Percentiles rank a stretch among this genome's conserved stretches.
Conservation (phyloP, 2,329 filamentous ascomycete species). For the Ceratocystis variospora region DNA sequence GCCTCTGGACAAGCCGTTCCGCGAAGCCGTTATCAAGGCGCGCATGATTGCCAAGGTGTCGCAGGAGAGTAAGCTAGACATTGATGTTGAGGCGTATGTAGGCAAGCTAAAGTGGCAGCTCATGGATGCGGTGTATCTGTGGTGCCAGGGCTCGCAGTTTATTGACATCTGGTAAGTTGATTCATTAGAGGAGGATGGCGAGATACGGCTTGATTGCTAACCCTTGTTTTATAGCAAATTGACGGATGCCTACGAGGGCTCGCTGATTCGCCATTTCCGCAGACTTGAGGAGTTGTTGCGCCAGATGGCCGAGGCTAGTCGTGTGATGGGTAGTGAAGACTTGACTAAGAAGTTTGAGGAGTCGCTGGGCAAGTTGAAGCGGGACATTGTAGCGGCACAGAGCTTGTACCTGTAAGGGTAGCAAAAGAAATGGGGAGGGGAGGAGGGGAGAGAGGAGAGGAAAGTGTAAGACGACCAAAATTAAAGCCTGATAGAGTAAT, state of each 20-base stretch:
- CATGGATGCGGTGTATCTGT: conserved; percentile 90
- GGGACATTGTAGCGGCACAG: conserved; percentile 91
- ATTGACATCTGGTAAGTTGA: conserved; percentile 77
- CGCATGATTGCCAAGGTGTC: conserved; percentile 83
- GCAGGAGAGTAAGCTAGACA: conserved; percentile 78
- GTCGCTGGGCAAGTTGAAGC: conserved; percentile 68
- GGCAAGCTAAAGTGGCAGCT: conserved; percentile 82
- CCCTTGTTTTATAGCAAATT: conserved; percentile 57
- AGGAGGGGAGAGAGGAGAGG: neutral
- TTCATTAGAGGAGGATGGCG: neutral
- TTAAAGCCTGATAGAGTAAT: conserved; percentile 10
- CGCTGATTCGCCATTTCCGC: conserved; percentile 87
- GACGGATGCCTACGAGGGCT: conserved; percentile 96
- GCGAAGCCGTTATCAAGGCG: conserved; percentile 77
- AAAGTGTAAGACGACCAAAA: neutral
- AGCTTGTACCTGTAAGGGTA: conserved; percentile 67
- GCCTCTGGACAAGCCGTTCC: conserved; percentile 71
- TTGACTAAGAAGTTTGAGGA: conserved; percentile 83
- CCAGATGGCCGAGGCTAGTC: conserved; percentile 89
- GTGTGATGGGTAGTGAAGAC: conserved; percentile 97
- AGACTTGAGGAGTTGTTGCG: conserved; percentile 85
- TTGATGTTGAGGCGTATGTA: conserved; percentile 94
- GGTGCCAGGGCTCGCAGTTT: conserved; percentile 83
- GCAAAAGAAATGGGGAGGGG: neutral
- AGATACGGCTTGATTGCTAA: conserved; percentile 21